A percentile compares a stretch with the other conserved stretches of the same genome.
phyloP scores from a whole-genome alignment of 179 eudicot genomes.

The Monotropa hypopitys region DNA sequence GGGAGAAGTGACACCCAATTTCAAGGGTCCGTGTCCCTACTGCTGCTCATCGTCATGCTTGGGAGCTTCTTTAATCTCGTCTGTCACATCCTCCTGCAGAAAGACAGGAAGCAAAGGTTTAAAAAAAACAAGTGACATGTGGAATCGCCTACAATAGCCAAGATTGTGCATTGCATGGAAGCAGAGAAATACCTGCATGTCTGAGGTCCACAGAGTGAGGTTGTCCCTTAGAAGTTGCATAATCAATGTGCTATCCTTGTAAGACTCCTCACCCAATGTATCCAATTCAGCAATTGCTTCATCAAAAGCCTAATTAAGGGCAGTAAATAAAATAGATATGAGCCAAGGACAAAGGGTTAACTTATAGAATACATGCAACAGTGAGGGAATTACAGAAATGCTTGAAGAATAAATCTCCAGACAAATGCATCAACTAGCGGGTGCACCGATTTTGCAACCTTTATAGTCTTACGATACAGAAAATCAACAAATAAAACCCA shows the following conservation, averaged over 20 bases:
- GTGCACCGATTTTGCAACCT: too few relatives aligned
- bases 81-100: conserved; percentile 11
- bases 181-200: conserved; percentile 37
- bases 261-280: conserved; percentile 26
- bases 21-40: neutral
- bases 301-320: conserved; percentile 39
- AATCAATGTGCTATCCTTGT: conserved; percentile 32
- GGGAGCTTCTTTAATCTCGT: conserved; percentile 17
- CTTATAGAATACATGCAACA: too few relatives aligned
- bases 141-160: too few relatives aligned
- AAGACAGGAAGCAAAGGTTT: neutral
- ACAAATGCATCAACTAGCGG: too few relatives aligned
- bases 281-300: conserved; percentile 38
- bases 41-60: neutral
- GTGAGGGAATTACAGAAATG: too few relatives aligned
- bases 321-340: neutral
- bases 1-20: neutral
- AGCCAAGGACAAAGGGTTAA: neutral
- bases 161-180: conserved; percentile 7
- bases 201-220: conserved; percentile 52
- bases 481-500: too few relatives aligned
- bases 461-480: too few relatives aligned
- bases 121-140: too few relatives aligned
- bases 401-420: too few relatives aligned
- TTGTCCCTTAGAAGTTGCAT: conserved; percentile 35